These are phyloP conservation scores for Candida awuae DNA, from an alignment of 805 yeast genomes.

Conservation along the genomic window DNA sequence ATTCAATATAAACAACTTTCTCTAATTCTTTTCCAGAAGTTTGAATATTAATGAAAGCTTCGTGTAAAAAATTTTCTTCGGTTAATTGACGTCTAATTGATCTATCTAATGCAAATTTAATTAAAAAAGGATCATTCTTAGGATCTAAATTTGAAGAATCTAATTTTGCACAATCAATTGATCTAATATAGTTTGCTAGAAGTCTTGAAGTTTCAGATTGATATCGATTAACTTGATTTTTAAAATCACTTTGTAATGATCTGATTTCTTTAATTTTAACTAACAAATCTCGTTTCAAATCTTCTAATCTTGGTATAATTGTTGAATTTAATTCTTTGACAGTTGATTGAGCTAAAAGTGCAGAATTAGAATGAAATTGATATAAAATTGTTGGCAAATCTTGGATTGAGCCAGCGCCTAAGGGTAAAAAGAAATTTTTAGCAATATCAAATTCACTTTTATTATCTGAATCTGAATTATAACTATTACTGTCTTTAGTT, in stretches of 20 bases:
- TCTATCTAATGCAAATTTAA: conserved; percentile 63
- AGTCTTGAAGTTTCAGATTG: conserved; percentile 55
- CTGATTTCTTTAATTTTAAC: conserved; percentile 84
- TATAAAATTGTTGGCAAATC: conserved; percentile 67
- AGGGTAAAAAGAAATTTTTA: conserved; percentile 56
- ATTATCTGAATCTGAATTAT: conserved; percentile 9
- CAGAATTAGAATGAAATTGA: conserved; percentile 48
- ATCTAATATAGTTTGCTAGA: conserved; percentile 44
- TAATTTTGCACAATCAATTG: conserved; percentile 57
- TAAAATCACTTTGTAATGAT: conserved; percentile 76
- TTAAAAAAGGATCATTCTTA: conserved; percentile 73
- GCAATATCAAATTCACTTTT: conserved; percentile 30
- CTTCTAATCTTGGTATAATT: conserved; percentile 60
- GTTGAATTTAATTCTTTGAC: conserved; percentile 53
- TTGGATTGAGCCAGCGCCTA: conserved; percentile 73
- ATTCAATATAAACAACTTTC: conserved; percentile 75
- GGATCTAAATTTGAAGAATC: conserved; percentile 38
- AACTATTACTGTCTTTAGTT: conserved; percentile 7
- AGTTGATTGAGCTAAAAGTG: conserved; percentile 47
- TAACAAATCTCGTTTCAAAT: conserved; percentile 63
- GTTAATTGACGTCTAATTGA: conserved; percentile 69
- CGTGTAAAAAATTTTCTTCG: conserved; percentile 82
- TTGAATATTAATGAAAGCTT: conserved; percentile 82
- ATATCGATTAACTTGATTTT: conserved; percentile 64
- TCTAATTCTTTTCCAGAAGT: conserved; percentile 83